These are phyloP conservation scores for Coemansia sp. DNA, from an alignment of 371 early-diverging fungal species.

Conservation along the genomic window DNA sequence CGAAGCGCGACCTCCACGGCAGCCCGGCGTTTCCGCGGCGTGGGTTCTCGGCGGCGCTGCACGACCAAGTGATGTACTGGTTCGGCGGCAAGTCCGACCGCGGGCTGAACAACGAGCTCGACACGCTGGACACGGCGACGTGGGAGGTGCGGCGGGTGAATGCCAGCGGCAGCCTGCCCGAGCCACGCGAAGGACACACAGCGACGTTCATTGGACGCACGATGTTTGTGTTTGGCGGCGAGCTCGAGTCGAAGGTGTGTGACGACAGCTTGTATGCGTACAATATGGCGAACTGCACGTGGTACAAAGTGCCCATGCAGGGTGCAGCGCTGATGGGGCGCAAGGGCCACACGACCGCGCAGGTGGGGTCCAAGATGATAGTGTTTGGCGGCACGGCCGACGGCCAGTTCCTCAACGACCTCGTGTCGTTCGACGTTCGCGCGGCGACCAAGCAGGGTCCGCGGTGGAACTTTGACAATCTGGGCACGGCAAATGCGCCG, in stretches of 20 bases:
- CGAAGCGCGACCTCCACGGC: constrained; percentile 26
- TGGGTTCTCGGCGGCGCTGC: constrained; percentile 45
- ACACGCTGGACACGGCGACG: constrained; percentile 36
- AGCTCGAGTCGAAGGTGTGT: constrained; percentile 57
- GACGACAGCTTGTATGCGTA: constrained; percentile 51
- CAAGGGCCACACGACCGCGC: constrained; percentile 66
- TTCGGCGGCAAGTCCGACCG: constrained; percentile 51
- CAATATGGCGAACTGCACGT: constrained; percentile 51
- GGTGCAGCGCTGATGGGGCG: constrained; percentile 63
- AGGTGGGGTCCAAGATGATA: constrained; percentile 65
- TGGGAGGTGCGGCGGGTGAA: constrained; percentile 32
- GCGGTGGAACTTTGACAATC: constrained; percentile 39
- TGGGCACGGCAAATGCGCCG: neutral
- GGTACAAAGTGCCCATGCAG: constrained; percentile 57
- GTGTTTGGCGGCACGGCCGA: constrained; percentile 73
- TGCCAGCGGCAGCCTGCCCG: constrained; percentile 64
- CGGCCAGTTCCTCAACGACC: constrained; percentile 66
- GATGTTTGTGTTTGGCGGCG: constrained; percentile 77
- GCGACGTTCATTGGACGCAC: constrained; percentile 69
- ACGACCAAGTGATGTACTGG: constrained; percentile 42
- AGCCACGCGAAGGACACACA: constrained; percentile 65
- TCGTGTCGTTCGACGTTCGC: constrained; percentile 66
- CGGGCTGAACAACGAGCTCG: constrained; percentile 41
- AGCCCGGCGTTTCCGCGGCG: constrained; percentile 41
- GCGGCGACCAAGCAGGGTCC: constrained; percentile 43